A percentile compares a stretch with the other conserved stretches of the same genome.
phyloP scores from a whole-genome alignment of 1,284 basidiomycete species.

The Trichosporon sp. region DNA sequence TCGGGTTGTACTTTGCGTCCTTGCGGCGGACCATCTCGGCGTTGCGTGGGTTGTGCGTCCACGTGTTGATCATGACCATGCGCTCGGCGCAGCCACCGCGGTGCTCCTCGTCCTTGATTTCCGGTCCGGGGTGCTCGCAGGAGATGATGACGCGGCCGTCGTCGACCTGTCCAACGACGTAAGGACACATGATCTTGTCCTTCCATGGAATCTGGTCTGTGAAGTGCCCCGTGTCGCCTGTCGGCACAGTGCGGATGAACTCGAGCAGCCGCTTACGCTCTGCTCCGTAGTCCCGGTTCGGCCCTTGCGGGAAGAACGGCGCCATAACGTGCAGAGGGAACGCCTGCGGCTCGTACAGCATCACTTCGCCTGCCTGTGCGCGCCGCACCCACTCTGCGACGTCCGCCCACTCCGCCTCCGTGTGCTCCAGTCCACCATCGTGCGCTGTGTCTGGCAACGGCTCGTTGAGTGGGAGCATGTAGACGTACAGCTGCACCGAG shows the following conservation, averaged over 20 bases:
- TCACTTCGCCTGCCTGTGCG: conserved; percentile 5
- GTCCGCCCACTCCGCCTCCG: conserved; percentile 7
- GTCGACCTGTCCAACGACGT: not conserved
- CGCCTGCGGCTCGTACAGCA: conserved; percentile 18
- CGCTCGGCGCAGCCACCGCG: conserved; percentile 16
- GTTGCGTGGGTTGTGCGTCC: conserved; percentile 4
- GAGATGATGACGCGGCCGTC: conserved; percentile 8
- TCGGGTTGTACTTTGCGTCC: not conserved
- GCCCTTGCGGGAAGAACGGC: conserved; percentile 7
- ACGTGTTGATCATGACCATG: conserved; percentile 12
- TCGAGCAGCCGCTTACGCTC: conserved; percentile 5
- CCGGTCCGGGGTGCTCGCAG: conserved; percentile 14
- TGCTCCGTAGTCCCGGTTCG: conserved; percentile 6
- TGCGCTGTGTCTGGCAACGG: conserved; percentile 1
- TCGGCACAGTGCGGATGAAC: conserved; percentile 10
- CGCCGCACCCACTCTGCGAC: conserved; percentile 3
- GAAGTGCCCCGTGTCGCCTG: conserved; percentile 2
- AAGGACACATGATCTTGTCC: conserved; percentile 15
- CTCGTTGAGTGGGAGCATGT: conserved; percentile 11
- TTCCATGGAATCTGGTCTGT: conserved; percentile 9
- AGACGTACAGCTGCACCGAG: conserved; percentile 20
- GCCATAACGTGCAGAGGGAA: conserved; percentile 13
- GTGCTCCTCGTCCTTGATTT: conserved; percentile 3
- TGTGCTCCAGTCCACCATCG: conserved; percentile 20
- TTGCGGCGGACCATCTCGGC: conserved; percentile 6